Percentiles rank a stretch among this genome's conserved stretches.
Conservation (phyloP, 78 protist genomes). For the Dictyostelium purpureum region DNA sequence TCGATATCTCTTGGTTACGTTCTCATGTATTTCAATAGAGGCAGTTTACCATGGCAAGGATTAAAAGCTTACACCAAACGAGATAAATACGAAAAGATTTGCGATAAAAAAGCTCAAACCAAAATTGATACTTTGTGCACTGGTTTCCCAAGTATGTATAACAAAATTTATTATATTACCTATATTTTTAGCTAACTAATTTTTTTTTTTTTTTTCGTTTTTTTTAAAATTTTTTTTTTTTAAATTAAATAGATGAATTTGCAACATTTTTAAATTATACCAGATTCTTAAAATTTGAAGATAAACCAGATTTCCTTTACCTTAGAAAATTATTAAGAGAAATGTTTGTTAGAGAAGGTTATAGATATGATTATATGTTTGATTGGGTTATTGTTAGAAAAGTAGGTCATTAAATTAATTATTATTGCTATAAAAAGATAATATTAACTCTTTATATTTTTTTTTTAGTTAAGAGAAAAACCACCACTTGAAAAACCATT, state of each 20-base stretch:
- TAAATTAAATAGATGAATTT: conserved; percentile 47
- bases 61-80: conserved; percentile 94
- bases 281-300: conserved; percentile 79
- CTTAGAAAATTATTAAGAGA: conserved; percentile 91
- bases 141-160: conserved; percentile 84
- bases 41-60: conserved; percentile 99
- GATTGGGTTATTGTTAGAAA: conserved; percentile 82
- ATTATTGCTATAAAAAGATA: too few relatives aligned
- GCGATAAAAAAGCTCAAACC: conserved; percentile 93
- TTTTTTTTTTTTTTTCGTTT: background rate
- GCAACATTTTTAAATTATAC: conserved; percentile 76
- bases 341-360: conserved; percentile 83
- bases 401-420: conserved; percentile 2
- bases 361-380: conserved; percentile 82
- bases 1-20: conserved; percentile 96
- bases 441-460: background rate
- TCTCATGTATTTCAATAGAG: conserved; percentile 95
- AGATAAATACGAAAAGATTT: conserved; percentile 96
- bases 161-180: background rate
- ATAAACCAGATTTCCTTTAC: conserved; percentile 95
- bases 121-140: conserved; percentile 92
- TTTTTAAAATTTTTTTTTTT: background rate
- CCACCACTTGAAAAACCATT: conserved; percentile 44
- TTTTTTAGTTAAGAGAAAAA: conserved; percentile 16
- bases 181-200: background rate